phyloP scores from a whole-genome alignment of 208 protist genomes.

The Acanthamoeba quina region DNA sequence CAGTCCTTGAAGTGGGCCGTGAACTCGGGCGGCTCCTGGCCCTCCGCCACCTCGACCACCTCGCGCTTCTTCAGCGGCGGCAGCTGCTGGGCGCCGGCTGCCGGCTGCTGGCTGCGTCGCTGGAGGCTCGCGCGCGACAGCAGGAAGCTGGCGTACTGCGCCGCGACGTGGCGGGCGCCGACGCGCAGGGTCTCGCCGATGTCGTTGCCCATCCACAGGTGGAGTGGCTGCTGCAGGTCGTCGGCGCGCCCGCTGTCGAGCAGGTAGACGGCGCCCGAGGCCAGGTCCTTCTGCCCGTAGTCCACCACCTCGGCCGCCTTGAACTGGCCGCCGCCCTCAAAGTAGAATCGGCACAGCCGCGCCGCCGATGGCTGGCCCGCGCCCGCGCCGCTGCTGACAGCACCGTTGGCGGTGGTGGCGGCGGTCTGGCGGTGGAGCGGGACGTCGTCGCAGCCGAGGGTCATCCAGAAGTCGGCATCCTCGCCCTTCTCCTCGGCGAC shows the following conservation, averaged over 20 bases:
- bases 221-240: neutral
- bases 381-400: neutral
- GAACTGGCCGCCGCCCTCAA: constrained; percentile 47
- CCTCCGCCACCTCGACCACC: constrained; percentile 41
- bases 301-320: constrained; percentile 27
- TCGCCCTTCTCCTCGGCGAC: constrained; percentile 41
- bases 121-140: constrained; percentile 15
- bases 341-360: constrained; percentile 44
- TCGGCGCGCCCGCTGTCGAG: constrained; percentile 11
- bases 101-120: neutral
- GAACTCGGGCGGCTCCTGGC: constrained; percentile 33
- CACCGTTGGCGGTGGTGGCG: neutral
- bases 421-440: neutral
- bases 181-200: constrained; percentile 63
- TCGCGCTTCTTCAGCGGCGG: constrained; percentile 38
- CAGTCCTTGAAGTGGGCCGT: constrained; percentile 66
- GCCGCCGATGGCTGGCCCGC: neutral
- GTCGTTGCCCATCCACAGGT: constrained; percentile 51
- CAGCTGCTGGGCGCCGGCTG: too few relatives aligned
- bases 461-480: constrained; percentile 68
- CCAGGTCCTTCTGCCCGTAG: constrained; percentile 24
- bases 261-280: constrained; percentile 7
- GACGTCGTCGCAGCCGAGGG: constrained; percentile 57
- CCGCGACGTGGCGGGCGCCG: constrained; percentile 8
- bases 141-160: constrained; percentile 41